Evolutionary conservation across 306 rosid genomes (phyloP), one percentile per base, ranked within the genome.

Genomic region (Leucaena leucocephala): DNA sequence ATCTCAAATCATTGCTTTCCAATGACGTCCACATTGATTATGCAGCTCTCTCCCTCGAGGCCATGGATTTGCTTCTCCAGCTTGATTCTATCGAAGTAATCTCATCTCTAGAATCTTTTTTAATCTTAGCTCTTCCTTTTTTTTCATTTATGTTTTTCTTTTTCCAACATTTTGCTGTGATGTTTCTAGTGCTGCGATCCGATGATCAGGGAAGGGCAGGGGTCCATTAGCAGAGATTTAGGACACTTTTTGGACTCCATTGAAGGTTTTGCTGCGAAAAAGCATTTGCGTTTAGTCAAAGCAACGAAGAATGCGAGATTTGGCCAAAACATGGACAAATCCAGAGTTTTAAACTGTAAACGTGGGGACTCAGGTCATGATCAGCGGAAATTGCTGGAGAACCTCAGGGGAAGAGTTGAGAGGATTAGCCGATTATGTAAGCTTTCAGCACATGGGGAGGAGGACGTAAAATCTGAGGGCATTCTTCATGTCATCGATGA

Each of bases 51-150:
- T 89, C 94, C 42, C 86, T 72, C 34, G 82, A 89, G 73, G 85
- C 86, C 61, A 45, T 86, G 78, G 81, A 86, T 86, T 91, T 96
- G 87, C 94, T 96, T 61, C 85, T 89, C 57, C 42, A 85, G 79
- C 97, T 93, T 57, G 93, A 96, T 71, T 85, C 91, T 39, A 84
- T 93, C 83, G 86, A 87, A 96, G 99, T 96, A 80, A 83, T 63
- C 4, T 12, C 48, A 14, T 64, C 40, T 2, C 49, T 82, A 76
- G 38, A 57, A 52, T 46, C 17, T 13, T 39, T 12, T 52, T 14
- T 17, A 3, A 21, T 10, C 16, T 22, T 22, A 1, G 7, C 8
- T 12, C 0, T 6, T 2, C 27, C 27, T 1, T 27, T 27, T 27
- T 27, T 27, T 27, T 27, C 1, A 27, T n/a, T 2, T 55, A 3